Base-by-base conservation (phyloP, 2,329 filamentous ascomycete genomes). In the Exophiala xenobiotica region DNA sequence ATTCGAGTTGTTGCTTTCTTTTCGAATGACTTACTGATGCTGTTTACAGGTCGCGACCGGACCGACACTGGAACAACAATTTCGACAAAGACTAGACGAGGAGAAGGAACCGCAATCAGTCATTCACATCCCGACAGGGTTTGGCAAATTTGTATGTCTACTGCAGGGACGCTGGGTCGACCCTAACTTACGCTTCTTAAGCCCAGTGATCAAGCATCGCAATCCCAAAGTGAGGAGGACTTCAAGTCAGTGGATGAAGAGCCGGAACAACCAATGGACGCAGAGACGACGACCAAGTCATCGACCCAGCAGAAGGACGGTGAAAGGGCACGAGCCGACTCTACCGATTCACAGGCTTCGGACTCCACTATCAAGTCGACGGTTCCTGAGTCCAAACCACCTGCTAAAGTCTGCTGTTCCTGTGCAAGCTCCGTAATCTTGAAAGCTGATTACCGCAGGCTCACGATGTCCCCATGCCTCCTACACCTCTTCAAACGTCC, bases 61-160 rank as follows among this genome's bases (percentile, higher is more conserved):
- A 23, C 59, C 75, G 11, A 41, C 14, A 64, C 70, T 54, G 8
- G 51, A 59, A 18, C 24, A 52, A 37, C 45, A 55, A n/a, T 44
- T 56, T 37, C 50, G 46, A 7, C 37, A 50, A 12, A 72, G 74
- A 46, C 79, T 79, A 19, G 84, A 83, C 55, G 89, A 95, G 59
- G 89, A 91, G 48, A 71, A 72, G 45, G 66, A 71, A 60, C 86
- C 90, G 19, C 80, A 89, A 46, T 96, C 91, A 1, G 91, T 95
- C 48, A 96, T 96, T 61, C 91, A 96, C 75, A 89, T 88, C 12
- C 90, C 91, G 0, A 79, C 89, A 58, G 88, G 86, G 56, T 96
- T 93, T 69, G 80, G 82, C 49, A 81, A 81, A 61, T 95, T 93
- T 43, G 56, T 56, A 54, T 33, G 53, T 44, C 24, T 20, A 19